Evolutionary conservation across 331 rosid genomes (phyloP).

Genomic region (Erythrophleum ivorense): DNA sequence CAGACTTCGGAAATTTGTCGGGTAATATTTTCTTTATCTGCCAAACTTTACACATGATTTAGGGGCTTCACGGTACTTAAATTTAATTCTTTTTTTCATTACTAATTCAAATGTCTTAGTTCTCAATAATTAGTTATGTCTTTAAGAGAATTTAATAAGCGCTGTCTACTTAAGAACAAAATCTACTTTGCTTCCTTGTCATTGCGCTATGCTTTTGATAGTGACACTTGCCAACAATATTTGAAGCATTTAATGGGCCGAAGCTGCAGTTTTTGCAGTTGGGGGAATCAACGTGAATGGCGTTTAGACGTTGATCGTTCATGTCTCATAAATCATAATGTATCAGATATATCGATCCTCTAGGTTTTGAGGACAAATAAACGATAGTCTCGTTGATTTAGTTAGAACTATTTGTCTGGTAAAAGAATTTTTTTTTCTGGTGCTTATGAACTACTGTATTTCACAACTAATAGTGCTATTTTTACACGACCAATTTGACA

Average conservation of each 20-base stretch:
- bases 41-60: too few relatives aligned
- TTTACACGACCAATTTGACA: too few relatives aligned
- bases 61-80: too few relatives aligned
- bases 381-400: background rate
- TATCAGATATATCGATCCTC: background rate
- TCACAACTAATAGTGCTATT: background rate
- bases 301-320: background rate
- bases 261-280: background rate
- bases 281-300: background rate
- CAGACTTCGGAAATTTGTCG: slow-evolving; percentile 15
- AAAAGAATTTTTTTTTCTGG: too few relatives aligned
- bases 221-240: slow-evolving; percentile 17
- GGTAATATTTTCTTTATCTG: slow-evolving; percentile 7
- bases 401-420: too few relatives aligned
- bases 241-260: background rate
- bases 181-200: too few relatives aligned
- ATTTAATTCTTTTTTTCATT: too few relatives aligned
- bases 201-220: slow-evolving; percentile 7
- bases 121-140: too few relatives aligned
- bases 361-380: background rate
- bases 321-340: background rate
- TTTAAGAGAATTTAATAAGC: too few relatives aligned
- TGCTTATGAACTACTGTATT: background rate
- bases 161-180: too few relatives aligned
- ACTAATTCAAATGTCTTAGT: too few relatives aligned